Base-by-base conservation (phyloP, 345 rosid genomes). In the Brassica nigra region DNA sequence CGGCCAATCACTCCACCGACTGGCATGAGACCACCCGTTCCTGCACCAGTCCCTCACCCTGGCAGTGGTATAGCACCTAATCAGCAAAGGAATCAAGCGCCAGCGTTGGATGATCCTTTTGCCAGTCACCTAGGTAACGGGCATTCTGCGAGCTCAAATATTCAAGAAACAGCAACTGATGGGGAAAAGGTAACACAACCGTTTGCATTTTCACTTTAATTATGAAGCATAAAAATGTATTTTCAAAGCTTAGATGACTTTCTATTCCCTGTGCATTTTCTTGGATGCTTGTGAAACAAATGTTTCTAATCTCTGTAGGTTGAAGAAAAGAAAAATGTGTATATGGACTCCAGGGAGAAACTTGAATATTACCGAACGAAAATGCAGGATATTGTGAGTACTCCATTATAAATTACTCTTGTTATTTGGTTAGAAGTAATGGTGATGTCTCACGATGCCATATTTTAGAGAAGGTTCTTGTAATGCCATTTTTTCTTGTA, bases 361-460 rank as follows among this genome's bases (percentile, higher is more conserved):
- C 84, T 95, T 81, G 98, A 93, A 81, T 93, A 87, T 86, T 95
- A 91, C 86, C 90, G 98, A 69, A 34, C 86, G 7, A 95, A 90
- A 85, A 95, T 95, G 98, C 99, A 93, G 85, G 97, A 95, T 47
- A 92, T 95, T 87, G 98, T 95, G 85, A 91, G 99, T 86, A 80
- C 70, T 83, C 69, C 75, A 49, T 76, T 23, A 80, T 52, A 62
- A 76, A 33, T 66, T 44, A 71, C 47, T 75, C 58, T 65, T 76
- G 47, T 39, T 70, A n/a, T 6, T 42, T 76, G 55, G 54, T 37
- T 37, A 37, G 70, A 36, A 36, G 30, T 9, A 37, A 18, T 10
- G 70, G 30, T 66, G 30, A 36, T 36, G 54, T 37, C 54, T 37
- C 30, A 18, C 1, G 27, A 31, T 64, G 44, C 27, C 42, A 63